Conservation (phyloP, 2,329 filamentous ascomycete species). For the Colletotrichum gigasporum region DNA sequence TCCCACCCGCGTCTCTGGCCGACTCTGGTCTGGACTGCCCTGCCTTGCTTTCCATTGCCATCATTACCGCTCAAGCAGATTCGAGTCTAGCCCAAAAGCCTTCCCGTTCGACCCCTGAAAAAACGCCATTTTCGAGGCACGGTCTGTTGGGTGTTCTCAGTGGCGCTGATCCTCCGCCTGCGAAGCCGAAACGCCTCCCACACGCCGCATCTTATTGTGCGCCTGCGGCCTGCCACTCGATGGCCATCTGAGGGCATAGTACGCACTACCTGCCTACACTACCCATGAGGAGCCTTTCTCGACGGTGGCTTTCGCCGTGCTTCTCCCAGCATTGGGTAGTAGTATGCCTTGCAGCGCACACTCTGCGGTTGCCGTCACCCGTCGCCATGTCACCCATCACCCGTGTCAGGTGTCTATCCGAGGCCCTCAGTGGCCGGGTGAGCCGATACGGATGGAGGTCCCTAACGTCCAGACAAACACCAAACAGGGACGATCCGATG, state of each 20-base stretch:
- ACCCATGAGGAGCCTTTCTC: background rate
- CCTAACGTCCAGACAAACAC: slow-evolving; percentile 1
- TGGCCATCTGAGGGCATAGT: background rate
- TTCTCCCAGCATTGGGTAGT: background rate
- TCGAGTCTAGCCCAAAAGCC: slow-evolving; percentile 19
- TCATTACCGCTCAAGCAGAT: background rate
- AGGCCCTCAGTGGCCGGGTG: background rate
- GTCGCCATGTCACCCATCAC: background rate
- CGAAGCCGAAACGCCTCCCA: slow-evolving; percentile 29
- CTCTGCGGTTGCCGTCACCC: background rate
- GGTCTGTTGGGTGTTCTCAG: slow-evolving; percentile 14
- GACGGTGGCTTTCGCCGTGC: background rate
- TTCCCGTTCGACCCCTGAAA: slow-evolving; percentile 30
- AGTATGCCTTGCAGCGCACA: background rate
- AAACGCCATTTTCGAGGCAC: slow-evolving; percentile 18
- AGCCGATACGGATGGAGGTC: too few relatives aligned
- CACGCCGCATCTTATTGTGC: slow-evolving; percentile 34
- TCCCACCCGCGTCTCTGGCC: background rate
- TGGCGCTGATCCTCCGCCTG: slow-evolving; percentile 28
- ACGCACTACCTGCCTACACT: background rate
- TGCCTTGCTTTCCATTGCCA: background rate
- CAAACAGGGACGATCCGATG: slow-evolving; percentile 13
- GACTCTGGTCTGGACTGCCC: background rate
- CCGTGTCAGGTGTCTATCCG: slow-evolving; percentile 1
- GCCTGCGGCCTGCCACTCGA: slow-evolving; percentile 11